phyloP scores from a whole-genome alignment of 495 filamentous ascomycete genomes.

The Aspergillus funiculosus region DNA sequence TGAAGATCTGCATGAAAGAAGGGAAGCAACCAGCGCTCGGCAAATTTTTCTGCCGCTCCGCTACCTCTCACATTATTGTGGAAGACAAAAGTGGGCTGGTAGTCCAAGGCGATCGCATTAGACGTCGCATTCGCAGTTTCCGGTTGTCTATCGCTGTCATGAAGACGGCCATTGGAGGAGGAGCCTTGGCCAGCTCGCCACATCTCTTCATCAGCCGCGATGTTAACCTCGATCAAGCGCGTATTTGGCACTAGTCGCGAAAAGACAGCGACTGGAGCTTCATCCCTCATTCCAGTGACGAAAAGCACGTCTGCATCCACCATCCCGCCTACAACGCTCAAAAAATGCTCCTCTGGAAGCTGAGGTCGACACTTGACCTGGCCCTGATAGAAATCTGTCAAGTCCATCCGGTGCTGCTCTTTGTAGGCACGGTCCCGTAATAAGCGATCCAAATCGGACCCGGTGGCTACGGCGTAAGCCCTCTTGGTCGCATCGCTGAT shows the following conservation, averaged over 20 bases:
- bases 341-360: constrained; percentile 37
- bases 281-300: constrained; percentile 63
- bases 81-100: constrained; percentile 46
- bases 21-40: constrained; percentile 42
- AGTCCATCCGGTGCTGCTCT: constrained; percentile 52
- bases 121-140: too few species aligned
- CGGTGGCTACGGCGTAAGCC: constrained; percentile 51
- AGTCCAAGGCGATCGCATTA: constrained; percentile 28
- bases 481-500: constrained; percentile 57
- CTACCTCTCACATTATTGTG: constrained; percentile 42
- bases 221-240: constrained; percentile 49
- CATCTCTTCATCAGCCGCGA: constrained; percentile 42
- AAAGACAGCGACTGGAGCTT: constrained; percentile 50
- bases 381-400: constrained; percentile 49
- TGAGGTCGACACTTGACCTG: constrained; percentile 42
- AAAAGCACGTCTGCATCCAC: constrained; percentile 51
- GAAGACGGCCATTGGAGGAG: too few species aligned
- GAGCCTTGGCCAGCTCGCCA: constrained; percentile 39
- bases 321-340: constrained; percentile 36
- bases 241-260: constrained; percentile 53
- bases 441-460: constrained; percentile 46
- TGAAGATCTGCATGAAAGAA: constrained; percentile 47
- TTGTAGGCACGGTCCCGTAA: constrained; percentile 54
- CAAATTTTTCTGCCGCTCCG: constrained; percentile 38
- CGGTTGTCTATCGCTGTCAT: constrained; percentile 17